These are phyloP conservation scores for Henningerozyma blattae DNA, from an alignment of 805 yeast genomes.

Conservation along the genomic window DNA sequence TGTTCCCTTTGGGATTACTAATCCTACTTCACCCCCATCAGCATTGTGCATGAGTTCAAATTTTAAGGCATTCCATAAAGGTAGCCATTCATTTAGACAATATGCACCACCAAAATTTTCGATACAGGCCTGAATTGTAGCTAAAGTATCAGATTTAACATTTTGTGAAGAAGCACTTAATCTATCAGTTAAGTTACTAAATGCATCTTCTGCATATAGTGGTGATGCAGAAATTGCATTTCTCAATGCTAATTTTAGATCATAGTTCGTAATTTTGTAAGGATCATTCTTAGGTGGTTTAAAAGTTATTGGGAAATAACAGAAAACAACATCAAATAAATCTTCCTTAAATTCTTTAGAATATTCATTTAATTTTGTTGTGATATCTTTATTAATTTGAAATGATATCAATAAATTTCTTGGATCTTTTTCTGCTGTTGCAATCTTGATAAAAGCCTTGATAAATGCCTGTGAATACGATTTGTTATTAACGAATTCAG, in stretches of 20 bases:
- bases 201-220: slow-evolving; percentile 55
- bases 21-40: slow-evolving; percentile 26
- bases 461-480: slow-evolving; percentile 30
- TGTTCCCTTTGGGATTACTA: slow-evolving; percentile 3
- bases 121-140: slow-evolving; percentile 48
- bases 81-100: slow-evolving; percentile 50
- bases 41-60: slow-evolving; percentile 81
- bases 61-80: slow-evolving; percentile 80
- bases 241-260: slow-evolving; percentile 53
- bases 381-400: slow-evolving; percentile 36
- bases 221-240: slow-evolving; percentile 49
- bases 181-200: slow-evolving; percentile 71
- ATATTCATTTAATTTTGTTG: slow-evolving; percentile 28
- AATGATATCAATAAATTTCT: slow-evolving; percentile 68
- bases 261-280: slow-evolving; percentile 64
- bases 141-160: slow-evolving; percentile 64
- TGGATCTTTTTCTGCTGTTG: slow-evolving; percentile 92
- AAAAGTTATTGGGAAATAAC: slow-evolving; percentile 94
- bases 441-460: slow-evolving; percentile 49
- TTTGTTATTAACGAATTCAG: slow-evolving; percentile 13
- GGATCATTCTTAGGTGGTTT: slow-evolving; percentile 80
- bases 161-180: slow-evolving; percentile 60
- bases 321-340: slow-evolving; percentile 77
- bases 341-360: slow-evolving; percentile 38
- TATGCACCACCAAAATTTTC: slow-evolving; percentile 36